Conservation (phyloP, 768 basidiomycete species). For the Amyloporia xantha region DNA sequence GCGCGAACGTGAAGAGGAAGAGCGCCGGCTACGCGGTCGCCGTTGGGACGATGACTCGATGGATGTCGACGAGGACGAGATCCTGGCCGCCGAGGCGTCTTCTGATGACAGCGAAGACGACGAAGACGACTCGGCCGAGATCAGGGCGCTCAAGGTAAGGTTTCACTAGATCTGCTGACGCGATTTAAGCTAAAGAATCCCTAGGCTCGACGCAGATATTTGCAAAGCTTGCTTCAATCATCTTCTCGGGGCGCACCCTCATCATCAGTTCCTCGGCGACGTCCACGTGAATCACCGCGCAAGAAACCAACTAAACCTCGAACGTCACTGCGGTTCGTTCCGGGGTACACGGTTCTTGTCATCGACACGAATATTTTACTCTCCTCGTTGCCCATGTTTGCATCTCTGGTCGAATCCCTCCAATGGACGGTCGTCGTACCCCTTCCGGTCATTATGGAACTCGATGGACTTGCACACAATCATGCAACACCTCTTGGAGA, state of each 20-base stretch:
- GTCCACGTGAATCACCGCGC: conserved; percentile 24
- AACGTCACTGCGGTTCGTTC: conserved; percentile 50
- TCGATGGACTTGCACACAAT: conserved; percentile 81
- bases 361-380: conserved; percentile 94
- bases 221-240: conserved; percentile 57
- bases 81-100: conserved; percentile 42
- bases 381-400: conserved; percentile 68
- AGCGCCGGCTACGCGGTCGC: conserved; percentile 51
- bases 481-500: conserved; percentile 56
- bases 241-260: conserved; percentile 29
- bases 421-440: conserved; percentile 89
- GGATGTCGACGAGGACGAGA: conserved; percentile 61
- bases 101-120: conserved; percentile 44
- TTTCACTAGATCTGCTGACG: too few relatives aligned
- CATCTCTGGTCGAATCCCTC: conserved; percentile 69
- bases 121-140: conserved; percentile 62
- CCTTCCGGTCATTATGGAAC: conserved; percentile 92
- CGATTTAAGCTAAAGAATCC: too few relatives aligned
- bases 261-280: conserved; percentile 19
- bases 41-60: conserved; percentile 63
- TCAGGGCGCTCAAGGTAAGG: conserved; percentile 74
- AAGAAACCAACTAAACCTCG: conserved; percentile 24
- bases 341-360: conserved; percentile 87
- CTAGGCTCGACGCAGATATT: conserved; percentile 69
- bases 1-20: conserved; percentile 62